phyloP scores from a whole-genome alignment of 208 protist species.

The Zelonia costaricensis region DNA sequence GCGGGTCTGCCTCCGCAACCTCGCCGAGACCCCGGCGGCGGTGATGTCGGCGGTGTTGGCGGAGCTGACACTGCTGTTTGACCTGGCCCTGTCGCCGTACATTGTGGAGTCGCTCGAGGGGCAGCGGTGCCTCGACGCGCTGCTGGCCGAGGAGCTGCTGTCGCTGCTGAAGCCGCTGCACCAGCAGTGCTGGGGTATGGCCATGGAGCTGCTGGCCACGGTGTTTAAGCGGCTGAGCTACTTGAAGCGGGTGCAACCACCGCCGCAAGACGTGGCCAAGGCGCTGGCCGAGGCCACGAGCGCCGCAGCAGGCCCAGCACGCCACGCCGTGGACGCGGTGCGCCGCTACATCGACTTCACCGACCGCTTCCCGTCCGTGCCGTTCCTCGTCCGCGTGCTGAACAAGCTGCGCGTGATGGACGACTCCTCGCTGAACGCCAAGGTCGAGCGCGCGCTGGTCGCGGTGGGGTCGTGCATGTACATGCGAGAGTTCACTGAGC shows the following conservation, averaged over 20 bases:
- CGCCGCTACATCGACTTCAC: constrained; percentile 44
- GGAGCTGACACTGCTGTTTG: constrained; percentile 62
- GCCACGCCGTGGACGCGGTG: constrained; percentile 3
- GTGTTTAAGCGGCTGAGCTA: constrained; percentile 77
- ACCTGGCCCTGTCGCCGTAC: constrained; percentile 76
- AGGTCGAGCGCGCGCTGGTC: constrained; percentile 74
- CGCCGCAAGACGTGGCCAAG: constrained; percentile 21
- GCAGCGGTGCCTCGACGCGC: constrained; percentile 54
- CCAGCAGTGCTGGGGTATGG: constrained; percentile 71
- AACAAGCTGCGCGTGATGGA: constrained; percentile 86
- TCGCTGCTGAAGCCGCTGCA: constrained; percentile 77
- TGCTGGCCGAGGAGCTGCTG: constrained; percentile 71
- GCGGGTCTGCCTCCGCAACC: constrained; percentile 57
- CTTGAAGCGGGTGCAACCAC: constrained; percentile 61
- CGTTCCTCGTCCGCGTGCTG: constrained; percentile 78
- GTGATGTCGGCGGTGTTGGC: constrained; percentile 41
- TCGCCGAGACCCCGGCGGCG: constrained; percentile 58
- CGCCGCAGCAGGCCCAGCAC: too few species aligned
- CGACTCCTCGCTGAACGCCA: constrained; percentile 74
- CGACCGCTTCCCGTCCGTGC: constrained; percentile 59
- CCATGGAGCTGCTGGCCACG: constrained; percentile 59
- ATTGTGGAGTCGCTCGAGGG: constrained; percentile 80
- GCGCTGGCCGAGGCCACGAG: constrained; percentile 10
- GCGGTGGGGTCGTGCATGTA: constrained; percentile 75
- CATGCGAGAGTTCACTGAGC: constrained; percentile 64